These are phyloP conservation scores for Saprolegnia parasitica DNA, from an alignment of 352 stramenopile genomes.

Conservation along the genomic window DNA sequence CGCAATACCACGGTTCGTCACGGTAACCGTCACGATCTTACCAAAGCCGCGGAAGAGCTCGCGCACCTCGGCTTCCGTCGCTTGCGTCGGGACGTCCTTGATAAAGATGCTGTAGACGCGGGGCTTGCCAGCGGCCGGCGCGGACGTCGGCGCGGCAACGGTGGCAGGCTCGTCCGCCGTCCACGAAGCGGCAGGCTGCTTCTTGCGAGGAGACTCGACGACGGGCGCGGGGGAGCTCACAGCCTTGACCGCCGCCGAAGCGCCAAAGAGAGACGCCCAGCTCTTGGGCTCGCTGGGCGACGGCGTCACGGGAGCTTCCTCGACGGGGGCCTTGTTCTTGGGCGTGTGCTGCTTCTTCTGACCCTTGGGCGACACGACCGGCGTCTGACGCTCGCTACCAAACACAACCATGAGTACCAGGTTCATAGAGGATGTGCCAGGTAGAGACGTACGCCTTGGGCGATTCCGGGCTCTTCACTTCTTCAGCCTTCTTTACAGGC, in stretches of 20 bases:
- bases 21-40: conserved; percentile 62
- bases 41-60: conserved; percentile 79
- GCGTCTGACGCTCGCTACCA: conserved; percentile 10
- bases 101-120: conserved; percentile 60
- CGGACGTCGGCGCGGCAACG: conserved; percentile 25
- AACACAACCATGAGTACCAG: not conserved
- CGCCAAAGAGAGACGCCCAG: conserved; percentile 21
- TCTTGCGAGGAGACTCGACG: conserved; percentile 26
- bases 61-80: conserved; percentile 67
- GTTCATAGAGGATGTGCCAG: not conserved
- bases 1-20: conserved; percentile 62
- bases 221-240: not conserved
- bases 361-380: conserved; percentile 17
- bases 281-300: conserved; percentile 37
- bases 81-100: conserved; percentile 62
- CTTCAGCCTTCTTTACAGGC: conserved; percentile 33
- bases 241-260: not conserved
- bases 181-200: conserved; percentile 33
- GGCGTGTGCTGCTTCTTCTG: conserved; percentile 15
- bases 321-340: conserved; percentile 30
- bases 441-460: conserved; percentile 24
- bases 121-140: conserved; percentile 29
- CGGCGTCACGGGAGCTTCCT: conserved; percentile 36
- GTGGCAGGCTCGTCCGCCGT: conserved; percentile 29
- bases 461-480: conserved; percentile 1